Evolutionary conservation across 176 grass and related monocot genomes (phyloP), one percentile per base, ranked within the genome.

Genomic region (Aegilops tauschii): DNA sequence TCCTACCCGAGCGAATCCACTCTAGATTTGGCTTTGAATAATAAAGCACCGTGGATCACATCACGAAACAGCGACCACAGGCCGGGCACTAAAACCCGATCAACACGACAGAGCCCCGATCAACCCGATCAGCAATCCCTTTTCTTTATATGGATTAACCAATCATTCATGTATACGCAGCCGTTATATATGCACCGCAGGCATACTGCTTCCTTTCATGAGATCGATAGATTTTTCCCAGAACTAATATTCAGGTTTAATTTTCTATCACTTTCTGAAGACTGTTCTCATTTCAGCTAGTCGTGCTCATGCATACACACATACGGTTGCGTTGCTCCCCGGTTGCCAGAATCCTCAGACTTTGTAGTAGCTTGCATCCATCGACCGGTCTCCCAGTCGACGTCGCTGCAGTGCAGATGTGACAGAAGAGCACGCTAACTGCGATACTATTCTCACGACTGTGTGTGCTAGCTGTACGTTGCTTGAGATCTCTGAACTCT

Each of bases 1-100:
- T 35, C 89, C 79, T 91, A 47, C 75, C 89, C 76, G 4, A 62
- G 28, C 81, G 81, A 59, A 87, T 91, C 89, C 65, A 13, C 73
- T 66, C 76, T 69, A 84, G 89, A 91, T 91, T 87, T 84, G 81
- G 81, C 70, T 77, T 89, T 86, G 83, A 89, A 86, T 82, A 81
- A 76, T 84, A 89, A 61, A 77, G 83, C 21, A 25, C 78, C 61
- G 50, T 34, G 36, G 36, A 66, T 89, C 83, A 61, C 88, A 82
- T 74, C 87, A 49, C 65, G 0, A 12, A 36, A 78, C 88, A 82
- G 88, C 21, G 88, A 89, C 85, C 54, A 80, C 65, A 3, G 45
- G 28, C 73, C 73, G 28, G 21, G 44, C 80, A 82, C 66, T 82
- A 47, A 21, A 20, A 52, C 44, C 47, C 44, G 44, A 76, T 76